Conservation (phyloP, 352 stramenopile genomes). For the Pelagophyceae sp. region DNA sequence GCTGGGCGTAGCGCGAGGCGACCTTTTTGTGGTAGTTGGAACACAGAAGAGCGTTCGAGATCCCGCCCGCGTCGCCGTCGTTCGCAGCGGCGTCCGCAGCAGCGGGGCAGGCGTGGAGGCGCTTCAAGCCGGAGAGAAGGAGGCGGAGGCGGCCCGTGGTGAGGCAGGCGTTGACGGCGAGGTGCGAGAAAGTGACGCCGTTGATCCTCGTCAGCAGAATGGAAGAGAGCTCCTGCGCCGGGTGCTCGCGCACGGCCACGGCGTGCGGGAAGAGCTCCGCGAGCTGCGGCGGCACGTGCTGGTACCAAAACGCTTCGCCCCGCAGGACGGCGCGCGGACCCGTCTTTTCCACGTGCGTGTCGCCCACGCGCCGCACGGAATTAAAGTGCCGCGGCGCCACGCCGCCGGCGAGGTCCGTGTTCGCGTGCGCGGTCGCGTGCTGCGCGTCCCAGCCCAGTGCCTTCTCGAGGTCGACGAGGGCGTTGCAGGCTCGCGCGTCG, state of each 20-base stretch:
- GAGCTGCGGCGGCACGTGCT: conserved; percentile 25
- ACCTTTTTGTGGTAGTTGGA: conserved; percentile 5
- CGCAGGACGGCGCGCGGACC: conserved; percentile 20
- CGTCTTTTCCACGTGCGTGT: conserved; percentile 29
- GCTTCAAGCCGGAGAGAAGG: conserved; percentile 17
- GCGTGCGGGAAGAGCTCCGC: conserved; percentile 23
- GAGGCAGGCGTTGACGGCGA: conserved; percentile 27
- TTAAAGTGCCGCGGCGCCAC: conserved; percentile 13
- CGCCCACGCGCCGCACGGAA: conserved; percentile 22
- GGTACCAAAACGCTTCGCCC: conserved; percentile 29
- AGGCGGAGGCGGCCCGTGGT: conserved; percentile 19
- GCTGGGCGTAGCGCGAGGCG: background rate
- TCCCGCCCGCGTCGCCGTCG: background rate
- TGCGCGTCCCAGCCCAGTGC: conserved; percentile 24
- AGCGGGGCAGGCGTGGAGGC: conserved; percentile 13
- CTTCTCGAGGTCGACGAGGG: background rate
- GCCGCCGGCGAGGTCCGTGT: background rate
- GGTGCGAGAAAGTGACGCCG: conserved; percentile 31
- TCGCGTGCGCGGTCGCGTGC: background rate
- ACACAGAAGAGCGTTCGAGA: background rate
- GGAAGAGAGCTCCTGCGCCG: conserved; percentile 21
- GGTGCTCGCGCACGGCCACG: conserved; percentile 19
- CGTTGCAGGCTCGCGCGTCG: background rate
- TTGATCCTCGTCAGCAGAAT: conserved; percentile 27
- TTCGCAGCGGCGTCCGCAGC: background rate